These are phyloP conservation scores for Musa balbisiana DNA, from an alignment of 202 grass and related monocot genomes.

Conservation along the genomic window DNA sequence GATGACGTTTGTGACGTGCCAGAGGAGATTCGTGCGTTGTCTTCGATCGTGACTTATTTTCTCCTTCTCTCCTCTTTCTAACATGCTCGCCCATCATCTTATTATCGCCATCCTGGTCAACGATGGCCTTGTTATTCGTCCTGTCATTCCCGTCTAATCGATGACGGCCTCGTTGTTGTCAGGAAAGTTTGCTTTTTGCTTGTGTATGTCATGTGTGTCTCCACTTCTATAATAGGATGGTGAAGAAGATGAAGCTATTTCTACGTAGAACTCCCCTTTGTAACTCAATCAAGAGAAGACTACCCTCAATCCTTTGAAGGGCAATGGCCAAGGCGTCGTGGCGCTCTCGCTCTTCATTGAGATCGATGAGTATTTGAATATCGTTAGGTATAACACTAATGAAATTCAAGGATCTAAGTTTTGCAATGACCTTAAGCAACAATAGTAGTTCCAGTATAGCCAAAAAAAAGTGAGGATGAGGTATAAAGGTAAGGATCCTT, in stretches of 20 bases:
- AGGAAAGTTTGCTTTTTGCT: too few relatives aligned
- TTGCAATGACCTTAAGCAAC: too few relatives aligned
- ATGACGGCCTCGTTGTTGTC: too few relatives aligned
- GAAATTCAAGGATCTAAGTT: background rate
- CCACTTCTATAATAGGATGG: constrained; percentile 17
- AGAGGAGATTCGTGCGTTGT: too few relatives aligned
- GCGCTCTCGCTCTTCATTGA: constrained; percentile 11
- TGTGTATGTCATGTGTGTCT: background rate
- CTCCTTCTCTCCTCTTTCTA: too few relatives aligned
- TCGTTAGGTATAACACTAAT: constrained; percentile 15
- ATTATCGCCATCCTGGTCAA: background rate
- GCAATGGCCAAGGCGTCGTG: background rate
- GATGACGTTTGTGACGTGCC: too few relatives aligned
- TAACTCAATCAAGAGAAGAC: background rate
- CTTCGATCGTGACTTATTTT: too few relatives aligned
- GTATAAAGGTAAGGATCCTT: too few relatives aligned
- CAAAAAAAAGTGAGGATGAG: constrained; percentile 15
- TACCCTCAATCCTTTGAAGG: constrained; percentile 36
- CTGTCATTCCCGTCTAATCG: background rate
- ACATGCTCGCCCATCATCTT: background rate
- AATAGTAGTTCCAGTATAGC: too few relatives aligned
- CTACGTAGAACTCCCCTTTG: background rate
- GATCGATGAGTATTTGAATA: constrained; percentile 39
- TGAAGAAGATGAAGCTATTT: constrained; percentile 31
- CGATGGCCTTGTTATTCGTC: background rate